Percentiles rank a stretch among this genome's conserved stretches.
Conservation (phyloP, 345 rosid species). For the Carallia brachiata region DNA sequence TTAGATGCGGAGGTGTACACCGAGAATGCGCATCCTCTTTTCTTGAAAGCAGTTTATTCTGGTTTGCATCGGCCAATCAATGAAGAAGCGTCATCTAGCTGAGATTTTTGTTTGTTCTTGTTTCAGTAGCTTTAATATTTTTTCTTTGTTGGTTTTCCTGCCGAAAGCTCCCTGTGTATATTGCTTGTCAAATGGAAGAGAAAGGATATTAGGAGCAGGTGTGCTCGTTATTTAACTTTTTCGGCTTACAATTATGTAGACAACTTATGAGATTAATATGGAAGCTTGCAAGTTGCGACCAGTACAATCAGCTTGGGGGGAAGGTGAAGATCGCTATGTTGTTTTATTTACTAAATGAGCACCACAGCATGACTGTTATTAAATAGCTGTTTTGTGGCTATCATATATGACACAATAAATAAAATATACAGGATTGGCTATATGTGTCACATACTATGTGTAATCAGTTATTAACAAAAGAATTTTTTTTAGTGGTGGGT, state of each 20-base stretch:
- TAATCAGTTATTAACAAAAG: too few relatives aligned
- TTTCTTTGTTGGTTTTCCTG: not conserved
- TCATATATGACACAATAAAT: too few relatives aligned
- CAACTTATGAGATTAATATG: not conserved
- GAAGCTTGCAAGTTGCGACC: not conserved
- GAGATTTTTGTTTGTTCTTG: constrained; percentile 13
- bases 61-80: constrained; percentile 44
- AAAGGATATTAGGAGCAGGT: not conserved
- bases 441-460: too few relatives aligned
- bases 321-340: too few relatives aligned
- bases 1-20: constrained; percentile 63
- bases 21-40: constrained; percentile 72
- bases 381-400: too few relatives aligned
- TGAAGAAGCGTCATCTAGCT: constrained; percentile 18
- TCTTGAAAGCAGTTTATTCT: constrained; percentile 59
- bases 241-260: not conserved
- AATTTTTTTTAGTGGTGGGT: too few relatives aligned
- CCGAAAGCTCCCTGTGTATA: constrained; percentile 8
- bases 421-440: too few relatives aligned
- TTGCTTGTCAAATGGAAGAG: not conserved
- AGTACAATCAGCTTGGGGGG: too few relatives aligned
- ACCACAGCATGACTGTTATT: too few relatives aligned
- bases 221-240: too few relatives aligned
- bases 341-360: too few relatives aligned
- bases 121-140: not conserved